Evolutionary conservation across 495 filamentous ascomycete genomes (phyloP).

Genomic region (Xylaria acuta): DNA sequence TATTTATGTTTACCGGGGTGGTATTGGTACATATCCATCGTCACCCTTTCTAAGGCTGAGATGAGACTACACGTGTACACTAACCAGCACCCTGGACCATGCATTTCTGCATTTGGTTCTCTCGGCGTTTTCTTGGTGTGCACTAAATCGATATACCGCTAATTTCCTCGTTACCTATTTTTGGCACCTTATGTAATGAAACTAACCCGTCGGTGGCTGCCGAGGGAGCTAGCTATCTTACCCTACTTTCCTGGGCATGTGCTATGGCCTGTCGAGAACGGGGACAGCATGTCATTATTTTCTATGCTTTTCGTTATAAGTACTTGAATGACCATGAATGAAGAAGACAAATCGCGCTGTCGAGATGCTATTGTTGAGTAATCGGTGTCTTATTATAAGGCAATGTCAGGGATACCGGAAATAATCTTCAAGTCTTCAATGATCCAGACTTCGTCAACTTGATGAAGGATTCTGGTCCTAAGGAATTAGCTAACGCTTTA

Average conservation of each 20-base stretch:
- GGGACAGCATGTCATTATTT: background rate
- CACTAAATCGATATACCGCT: background rate
- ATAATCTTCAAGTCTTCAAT: background rate
- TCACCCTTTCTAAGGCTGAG: constrained; percentile 23
- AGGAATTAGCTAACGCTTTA: constrained; percentile 14
- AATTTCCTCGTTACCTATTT: constrained; percentile 20
- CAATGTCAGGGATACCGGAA: background rate
- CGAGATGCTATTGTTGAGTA: background rate
- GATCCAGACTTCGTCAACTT: constrained; percentile 14
- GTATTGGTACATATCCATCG: background rate
- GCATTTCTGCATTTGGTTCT: background rate
- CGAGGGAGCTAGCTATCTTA: background rate
- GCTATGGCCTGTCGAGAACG: background rate
- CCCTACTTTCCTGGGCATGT: background rate
- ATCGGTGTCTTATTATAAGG: background rate
- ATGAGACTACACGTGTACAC: too few relatives aligned
- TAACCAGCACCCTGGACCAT: constrained; percentile 7
- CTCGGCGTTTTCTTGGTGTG: background rate
- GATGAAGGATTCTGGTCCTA: constrained; percentile 8
- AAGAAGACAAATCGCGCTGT: background rate
- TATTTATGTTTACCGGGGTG: constrained; percentile 12
- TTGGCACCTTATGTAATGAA: constrained; percentile 13
- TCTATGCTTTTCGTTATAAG: background rate
- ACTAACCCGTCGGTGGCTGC: background rate
- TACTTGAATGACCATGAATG: background rate